Conservation (phyloP, 352 stramenopile species). For the Phytophthora ohioensis region DNA sequence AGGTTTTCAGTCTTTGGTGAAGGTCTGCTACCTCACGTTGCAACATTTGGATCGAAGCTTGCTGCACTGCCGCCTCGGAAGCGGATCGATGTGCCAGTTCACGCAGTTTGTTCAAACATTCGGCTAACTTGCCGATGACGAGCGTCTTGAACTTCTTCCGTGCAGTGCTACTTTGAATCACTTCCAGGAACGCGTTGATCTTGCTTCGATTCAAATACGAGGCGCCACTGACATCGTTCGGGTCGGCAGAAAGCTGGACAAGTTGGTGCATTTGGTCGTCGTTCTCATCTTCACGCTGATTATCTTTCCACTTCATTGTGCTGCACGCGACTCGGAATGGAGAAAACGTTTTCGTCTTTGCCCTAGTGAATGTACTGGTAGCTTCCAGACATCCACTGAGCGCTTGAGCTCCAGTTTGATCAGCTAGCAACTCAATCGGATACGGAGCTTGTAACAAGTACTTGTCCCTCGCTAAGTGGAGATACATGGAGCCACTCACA, state of each 20-base stretch:
- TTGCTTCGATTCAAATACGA: conserved; percentile 71
- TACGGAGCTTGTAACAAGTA: conserved; percentile 60
- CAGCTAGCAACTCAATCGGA: conserved; percentile 53
- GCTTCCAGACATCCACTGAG: conserved; percentile 41
- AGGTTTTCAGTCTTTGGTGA: conserved; percentile 30
- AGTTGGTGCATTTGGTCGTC: conserved; percentile 24
- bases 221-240: conserved; percentile 49
- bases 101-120: conserved; percentile 52
- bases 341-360: conserved; percentile 41
- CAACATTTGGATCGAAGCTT: conserved; percentile 46
- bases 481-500: conserved; percentile 31
- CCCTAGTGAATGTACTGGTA: not conserved
- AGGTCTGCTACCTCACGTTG: conserved; percentile 51
- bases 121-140: conserved; percentile 55
- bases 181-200: conserved; percentile 67
- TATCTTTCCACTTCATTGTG: conserved; percentile 25
- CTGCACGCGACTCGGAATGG: conserved; percentile 43
- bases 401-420: conserved; percentile 45
- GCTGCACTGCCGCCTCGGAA: conserved; percentile 42
- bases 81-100: conserved; percentile 49
- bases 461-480: conserved; percentile 55
- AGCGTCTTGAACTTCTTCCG: conserved; percentile 58
- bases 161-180: conserved; percentile 55
- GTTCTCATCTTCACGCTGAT: conserved; percentile 22
- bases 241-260: conserved; percentile 40